Percentiles rank a stretch among this genome's conserved stretches.
Conservation (phyloP, 495 filamentous ascomycete genomes). For the Talaromyces ruber region DNA sequence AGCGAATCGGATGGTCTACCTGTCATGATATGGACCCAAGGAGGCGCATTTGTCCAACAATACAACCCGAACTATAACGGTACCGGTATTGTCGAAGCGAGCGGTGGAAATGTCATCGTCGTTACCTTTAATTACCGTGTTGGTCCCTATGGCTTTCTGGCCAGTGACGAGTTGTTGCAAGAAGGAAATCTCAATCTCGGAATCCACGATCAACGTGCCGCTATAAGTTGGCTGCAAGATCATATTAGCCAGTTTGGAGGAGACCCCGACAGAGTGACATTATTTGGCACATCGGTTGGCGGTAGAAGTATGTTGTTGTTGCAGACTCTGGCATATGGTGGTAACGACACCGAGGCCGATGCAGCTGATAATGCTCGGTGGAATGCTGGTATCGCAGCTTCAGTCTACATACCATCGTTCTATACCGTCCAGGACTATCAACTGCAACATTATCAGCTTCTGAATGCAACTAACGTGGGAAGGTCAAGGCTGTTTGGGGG, state of each 20-base stretch:
- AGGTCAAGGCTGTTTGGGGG: not conserved
- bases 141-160: constrained; percentile 28
- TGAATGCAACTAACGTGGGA: not conserved
- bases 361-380: not conserved
- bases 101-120: constrained; percentile 12
- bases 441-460: not conserved
- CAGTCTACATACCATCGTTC: not conserved
- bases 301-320: not conserved
- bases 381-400: not conserved
- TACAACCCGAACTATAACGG: constrained; percentile 10
- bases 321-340: not conserved
- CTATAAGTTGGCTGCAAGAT: constrained; percentile 45
- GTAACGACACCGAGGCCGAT: not conserved
- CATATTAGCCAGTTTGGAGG: constrained; percentile 53
- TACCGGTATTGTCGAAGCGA: constrained; percentile 8
- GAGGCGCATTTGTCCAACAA: constrained; percentile 4
- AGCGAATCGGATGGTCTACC: not conserved
- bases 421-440: not conserved
- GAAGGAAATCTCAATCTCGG: constrained; percentile 3
- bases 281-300: not conserved
- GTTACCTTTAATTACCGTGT: constrained; percentile 20
- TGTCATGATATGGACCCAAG: constrained; percentile 15
- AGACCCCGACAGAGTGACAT: constrained; percentile 28
- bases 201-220: constrained; percentile 14
- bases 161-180: constrained; percentile 1